A percentile compares a stretch with the other conserved stretches of the same genome.
Evolutionary conservation across 805 yeast species (phyloP).

Genomic region (Metschnikowia arizonensis): DNA sequence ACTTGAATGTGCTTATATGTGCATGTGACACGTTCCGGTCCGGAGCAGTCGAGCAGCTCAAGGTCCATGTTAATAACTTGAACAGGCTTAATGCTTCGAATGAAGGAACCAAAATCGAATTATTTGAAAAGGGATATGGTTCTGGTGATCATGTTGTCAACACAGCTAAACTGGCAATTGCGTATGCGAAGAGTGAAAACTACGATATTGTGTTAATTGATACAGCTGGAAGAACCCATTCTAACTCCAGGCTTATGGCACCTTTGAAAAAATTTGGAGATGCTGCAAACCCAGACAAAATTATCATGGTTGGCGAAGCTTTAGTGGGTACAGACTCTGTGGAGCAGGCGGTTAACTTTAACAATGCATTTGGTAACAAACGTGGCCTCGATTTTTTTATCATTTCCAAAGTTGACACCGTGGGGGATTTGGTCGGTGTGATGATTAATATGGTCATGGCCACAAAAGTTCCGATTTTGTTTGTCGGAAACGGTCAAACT

Average conservation of each 20-base stretch:
- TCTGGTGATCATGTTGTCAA: slow-evolving; percentile 92
- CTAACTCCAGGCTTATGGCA: slow-evolving; percentile 91
- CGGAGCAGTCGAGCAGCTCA: slow-evolving; percentile 96
- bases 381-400: slow-evolving; percentile 85
- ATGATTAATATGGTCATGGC: slow-evolving; percentile 98
- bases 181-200: slow-evolving; percentile 61
- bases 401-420: slow-evolving; percentile 93
- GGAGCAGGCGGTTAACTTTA: slow-evolving; percentile 89
- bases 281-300: slow-evolving; percentile 92
- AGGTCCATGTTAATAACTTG: slow-evolving; percentile 87
- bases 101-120: slow-evolving; percentile 50
- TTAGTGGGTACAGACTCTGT: slow-evolving; percentile 96
- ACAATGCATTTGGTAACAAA: slow-evolving; percentile 83
- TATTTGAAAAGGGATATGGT: slow-evolving; percentile 94
- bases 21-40: slow-evolving; percentile 98
- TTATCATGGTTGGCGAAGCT: slow-evolving; percentile 98
- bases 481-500: slow-evolving; percentile 96
- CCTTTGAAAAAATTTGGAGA: slow-evolving; percentile 92
- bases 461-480: slow-evolving; percentile 89
- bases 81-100: slow-evolving; percentile 56
- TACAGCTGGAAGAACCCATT: slow-evolving; percentile 97
- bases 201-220: slow-evolving; percentile 90
- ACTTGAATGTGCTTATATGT: slow-evolving; percentile 79
- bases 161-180: slow-evolving; percentile 87
- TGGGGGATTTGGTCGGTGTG: slow-evolving; percentile 92